Evolutionary conservation across 2,329 filamentous ascomycete species (phyloP), one percentile per base, ranked within the genome.

Genomic region (Corynespora cassiicola): DNA sequence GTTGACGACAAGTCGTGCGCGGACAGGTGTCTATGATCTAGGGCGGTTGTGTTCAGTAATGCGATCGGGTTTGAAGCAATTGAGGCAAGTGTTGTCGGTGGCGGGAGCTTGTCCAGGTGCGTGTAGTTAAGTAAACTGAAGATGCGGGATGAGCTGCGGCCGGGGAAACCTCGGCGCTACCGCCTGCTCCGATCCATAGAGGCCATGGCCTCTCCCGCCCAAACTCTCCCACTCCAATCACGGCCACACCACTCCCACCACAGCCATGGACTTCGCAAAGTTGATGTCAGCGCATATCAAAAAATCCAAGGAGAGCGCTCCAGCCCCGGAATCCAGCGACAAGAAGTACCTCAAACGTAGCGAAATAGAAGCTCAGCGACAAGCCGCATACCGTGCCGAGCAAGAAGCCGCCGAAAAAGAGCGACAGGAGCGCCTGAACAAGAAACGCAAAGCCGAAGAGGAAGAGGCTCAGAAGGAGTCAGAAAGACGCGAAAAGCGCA

Each of bases 221-320:
- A 25, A 14, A 5, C 10, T 21, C 26, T 29, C 11, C 17, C 10
- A 17, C 16, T 12, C 17, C 18, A 17, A 5, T 15, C 21, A 7
- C 26, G 12, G 7, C 14, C 12, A 10, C 22, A 20, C 47, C 63
- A 76, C n/a, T n/a, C n/a, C n/a, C n/a, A n/a, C n/a, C n/a, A n/a
- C n/a, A n/a, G n/a, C 46, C 53, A 99, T 99, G 94, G 91, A 99
- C 71, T 99, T 99, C 75, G 90, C 90, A 45, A 82, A 90, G 22
- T 76, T 99, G 31, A 95, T 99, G 89, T 84, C 88, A 60, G 87
- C 90, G 64, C 90, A 96, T 71, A 94, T 99, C 61, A 83, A 88
- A 59, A 95, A 94, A 69, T 78, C 85, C 54, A 89, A 89, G 68
- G 72, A 79, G 37, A 53, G 70, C 26, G 52, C 71, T 26, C 54